phyloP scores from a whole-genome alignment of 768 basidiomycete genomes.

The Podaxis mareebaensis region DNA sequence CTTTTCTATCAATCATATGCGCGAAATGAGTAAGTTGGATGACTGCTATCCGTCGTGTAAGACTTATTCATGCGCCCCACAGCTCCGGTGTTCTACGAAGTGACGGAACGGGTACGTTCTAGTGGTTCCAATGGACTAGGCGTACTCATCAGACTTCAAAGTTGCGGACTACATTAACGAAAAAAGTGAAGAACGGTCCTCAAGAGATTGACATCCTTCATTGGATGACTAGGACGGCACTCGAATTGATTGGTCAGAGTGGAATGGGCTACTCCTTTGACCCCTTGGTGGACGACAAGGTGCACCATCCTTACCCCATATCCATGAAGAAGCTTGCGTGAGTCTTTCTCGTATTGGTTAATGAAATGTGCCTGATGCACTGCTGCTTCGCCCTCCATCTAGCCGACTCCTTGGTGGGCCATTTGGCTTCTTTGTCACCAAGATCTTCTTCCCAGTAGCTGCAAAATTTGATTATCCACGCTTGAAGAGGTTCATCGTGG shows the following conservation, averaged over 20 bases:
- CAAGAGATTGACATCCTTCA: conserved; percentile 18
- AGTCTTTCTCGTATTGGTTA: conserved; percentile 12
- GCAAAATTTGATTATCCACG: conserved; percentile 5
- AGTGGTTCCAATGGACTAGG: background rate
- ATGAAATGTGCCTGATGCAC: background rate
- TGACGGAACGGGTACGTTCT: conserved; percentile 29
- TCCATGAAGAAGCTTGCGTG: conserved; percentile 35
- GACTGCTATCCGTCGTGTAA: background rate
- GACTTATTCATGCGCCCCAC: background rate
- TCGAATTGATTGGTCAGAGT: conserved; percentile 32
- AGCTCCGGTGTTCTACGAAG: conserved; percentile 40
- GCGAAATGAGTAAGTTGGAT: conserved; percentile 31
- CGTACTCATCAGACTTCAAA: conserved; percentile 6
- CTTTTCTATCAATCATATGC: conserved; percentile 34
- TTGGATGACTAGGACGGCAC: conserved; percentile 31
- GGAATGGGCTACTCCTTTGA: conserved; percentile 34
- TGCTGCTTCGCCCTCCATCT: background rate
- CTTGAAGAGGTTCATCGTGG: conserved; percentile 29
- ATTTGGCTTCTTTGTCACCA: conserved; percentile 6
- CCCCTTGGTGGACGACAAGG: conserved; percentile 27
- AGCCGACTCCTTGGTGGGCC: conserved; percentile 8
- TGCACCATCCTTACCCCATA: conserved; percentile 29
- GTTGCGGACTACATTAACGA: conserved; percentile 27
- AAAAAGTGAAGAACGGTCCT: conserved; percentile 27
- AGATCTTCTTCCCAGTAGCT: conserved; percentile 12